These are phyloP conservation scores for Myxozyma nipponensis DNA, from an alignment of 805 yeast species.

Conservation along the genomic window DNA sequence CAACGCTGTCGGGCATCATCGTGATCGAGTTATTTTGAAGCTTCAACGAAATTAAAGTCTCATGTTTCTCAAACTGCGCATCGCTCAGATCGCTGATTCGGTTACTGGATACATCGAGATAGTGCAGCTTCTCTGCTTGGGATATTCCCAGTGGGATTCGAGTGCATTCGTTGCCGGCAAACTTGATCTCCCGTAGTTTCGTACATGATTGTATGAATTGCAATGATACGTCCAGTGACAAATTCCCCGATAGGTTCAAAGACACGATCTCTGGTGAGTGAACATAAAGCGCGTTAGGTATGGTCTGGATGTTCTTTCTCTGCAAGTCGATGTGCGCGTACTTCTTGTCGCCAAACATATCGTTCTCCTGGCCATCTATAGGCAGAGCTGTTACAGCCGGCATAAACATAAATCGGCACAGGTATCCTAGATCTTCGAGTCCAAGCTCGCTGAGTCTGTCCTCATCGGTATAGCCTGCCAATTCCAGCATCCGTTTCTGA, in stretches of 20 bases:
- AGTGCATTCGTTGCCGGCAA: conserved; percentile 58
- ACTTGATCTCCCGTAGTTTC: conserved; percentile 40
- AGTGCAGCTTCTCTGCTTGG: conserved; percentile 61
- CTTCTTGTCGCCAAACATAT: conserved; percentile 38
- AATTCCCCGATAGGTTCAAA: conserved; percentile 80
- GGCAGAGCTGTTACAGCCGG: conserved; percentile 23
- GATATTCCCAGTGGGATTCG: conserved; percentile 70
- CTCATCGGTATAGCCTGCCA: conserved; percentile 75
- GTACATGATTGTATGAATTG: conserved; percentile 82
- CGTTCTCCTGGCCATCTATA: conserved; percentile 11
- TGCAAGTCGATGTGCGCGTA: conserved; percentile 70
- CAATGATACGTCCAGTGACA: conserved; percentile 74
- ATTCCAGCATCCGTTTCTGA: conserved; percentile 64
- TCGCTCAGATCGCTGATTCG: conserved; percentile 52
- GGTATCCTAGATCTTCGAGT: conserved; percentile 74
- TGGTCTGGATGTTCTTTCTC: conserved; percentile 70
- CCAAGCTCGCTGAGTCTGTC: conserved; percentile 77
- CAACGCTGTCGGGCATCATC: conserved; percentile 48
- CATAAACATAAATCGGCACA: conserved; percentile 69
- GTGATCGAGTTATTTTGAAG: conserved; percentile 43
- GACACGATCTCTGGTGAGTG: conserved; percentile 76
- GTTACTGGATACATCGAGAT: conserved; percentile 74
- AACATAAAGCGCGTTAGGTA: conserved; percentile 77
- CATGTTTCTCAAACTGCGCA: conserved; percentile 50
- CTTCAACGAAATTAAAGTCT: conserved; percentile 50